A percentile compares a stretch with the other conserved stretches of the same genome.
Evolutionary conservation across 805 yeast species (phyloP).

Genomic region (Candida wancherniae): DNA sequence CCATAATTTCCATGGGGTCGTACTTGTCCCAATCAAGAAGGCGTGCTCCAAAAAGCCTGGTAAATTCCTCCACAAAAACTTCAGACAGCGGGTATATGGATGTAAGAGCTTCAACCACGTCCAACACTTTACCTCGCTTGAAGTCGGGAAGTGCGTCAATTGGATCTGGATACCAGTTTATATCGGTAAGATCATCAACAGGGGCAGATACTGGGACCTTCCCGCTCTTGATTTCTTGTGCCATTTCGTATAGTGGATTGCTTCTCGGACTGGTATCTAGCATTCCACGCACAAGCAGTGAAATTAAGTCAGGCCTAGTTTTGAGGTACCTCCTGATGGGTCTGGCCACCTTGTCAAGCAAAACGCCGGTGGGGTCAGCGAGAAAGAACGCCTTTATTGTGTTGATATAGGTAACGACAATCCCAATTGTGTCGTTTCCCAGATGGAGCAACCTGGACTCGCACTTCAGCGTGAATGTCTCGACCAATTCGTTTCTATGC

Average conservation of each 20-base stretch:
- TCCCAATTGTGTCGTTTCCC: conserved; percentile 72
- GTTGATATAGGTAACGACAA: conserved; percentile 63
- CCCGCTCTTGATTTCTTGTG: conserved; percentile 44
- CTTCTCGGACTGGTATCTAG: conserved; percentile 40
- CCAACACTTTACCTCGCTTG: conserved; percentile 54
- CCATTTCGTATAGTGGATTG: conserved; percentile 48
- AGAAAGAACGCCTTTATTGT: conserved; percentile 67
- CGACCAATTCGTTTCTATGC: conserved; percentile 51
- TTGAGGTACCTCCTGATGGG: conserved; percentile 71
- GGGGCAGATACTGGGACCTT: conserved; percentile 4
- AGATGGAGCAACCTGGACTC: conserved; percentile 58
- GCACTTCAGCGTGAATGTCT: conserved; percentile 44
- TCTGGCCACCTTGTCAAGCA: conserved; percentile 70
- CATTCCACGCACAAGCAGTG: conserved; percentile 66
- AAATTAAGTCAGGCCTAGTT: conserved; percentile 69
- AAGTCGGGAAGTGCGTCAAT: conserved; percentile 88
- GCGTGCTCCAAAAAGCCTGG: conserved; percentile 52
- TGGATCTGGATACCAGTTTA: conserved; percentile 81
- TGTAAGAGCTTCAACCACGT: conserved; percentile 64
- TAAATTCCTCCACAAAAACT: conserved; percentile 61
- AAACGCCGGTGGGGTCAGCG: conserved; percentile 83
- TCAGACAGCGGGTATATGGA: conserved; percentile 70
- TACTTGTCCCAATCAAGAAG: conserved; percentile 43
- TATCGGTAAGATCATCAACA: conserved; percentile 41
- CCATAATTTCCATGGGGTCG: conserved; percentile 34